Evolutionary conservation across 768 basidiomycete species (phyloP), one percentile per base, ranked within the genome.

Genomic region (Macrolepiota albuminosa): DNA sequence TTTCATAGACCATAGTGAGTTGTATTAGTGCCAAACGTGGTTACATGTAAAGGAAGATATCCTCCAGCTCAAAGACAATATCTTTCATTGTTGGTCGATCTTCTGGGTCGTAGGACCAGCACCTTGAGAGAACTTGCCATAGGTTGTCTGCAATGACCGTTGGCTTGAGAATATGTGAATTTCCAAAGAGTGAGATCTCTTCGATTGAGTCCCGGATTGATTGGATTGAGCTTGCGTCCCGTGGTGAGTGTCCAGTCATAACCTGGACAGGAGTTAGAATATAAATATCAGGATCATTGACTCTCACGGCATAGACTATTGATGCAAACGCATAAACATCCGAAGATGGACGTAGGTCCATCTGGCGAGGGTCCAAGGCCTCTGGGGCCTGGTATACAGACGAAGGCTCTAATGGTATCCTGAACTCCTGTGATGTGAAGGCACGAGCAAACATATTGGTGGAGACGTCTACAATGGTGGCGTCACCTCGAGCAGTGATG

Each of bases 321-420:
- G 61, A 59, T 2, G 54, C 60, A 24, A 65, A 59, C 1, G 66
- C 60, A 29, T 62, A 63, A 0, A 65, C 60, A 46, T 65, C 66
- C 1, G 60, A 59, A 4, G 62, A 21, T 33, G 62, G 59, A 5
- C n/a, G n/a, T 21, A 61, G 48, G 13, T 36, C 55, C 7, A 53
- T 50, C 21, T 47, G 43, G 7, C 54, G 7, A 4, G 48, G 21
- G 18, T 29, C 49, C 29, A 63, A 40, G 13, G 56, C 40, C 36
- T 65, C 64, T 21, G 62, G 64, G 3, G 64, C 55, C 48, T 62
- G 62, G 39, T 64, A 63, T 5, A 60, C 11, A n/a, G 49, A 58
- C 4, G 59, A 59, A 5, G 14, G 14, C 0, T 43, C 31, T 4
- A 40, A 40, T 9, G 34, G 36, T 10, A 57, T 18, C 42, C 56